These are phyloP conservation scores for Picochlorum sp. DNA, from an alignment of 139 green algal species.

Conservation along the genomic window DNA sequence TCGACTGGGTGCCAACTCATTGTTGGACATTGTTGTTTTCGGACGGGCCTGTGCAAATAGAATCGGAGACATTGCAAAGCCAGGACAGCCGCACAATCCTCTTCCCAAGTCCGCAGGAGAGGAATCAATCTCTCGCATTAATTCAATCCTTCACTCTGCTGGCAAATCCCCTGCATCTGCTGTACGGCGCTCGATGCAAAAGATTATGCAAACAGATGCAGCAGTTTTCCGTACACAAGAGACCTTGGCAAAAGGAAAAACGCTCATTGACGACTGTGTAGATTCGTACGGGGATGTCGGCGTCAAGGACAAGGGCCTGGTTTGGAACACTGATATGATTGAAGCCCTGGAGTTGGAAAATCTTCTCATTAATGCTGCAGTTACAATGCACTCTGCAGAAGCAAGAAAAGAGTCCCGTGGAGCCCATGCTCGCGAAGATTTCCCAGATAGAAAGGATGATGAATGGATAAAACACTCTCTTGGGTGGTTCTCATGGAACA, in stretches of 20 bases:
- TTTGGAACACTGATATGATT: conserved; percentile 93
- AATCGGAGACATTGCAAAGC: conserved; percentile 64
- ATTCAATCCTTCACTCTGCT: conserved; percentile 75
- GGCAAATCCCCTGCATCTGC: conserved; percentile 61
- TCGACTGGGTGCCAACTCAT: conserved; percentile 93
- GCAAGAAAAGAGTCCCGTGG: conserved; percentile 77
- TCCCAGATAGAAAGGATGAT: conserved; percentile 75
- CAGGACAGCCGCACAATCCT: conserved; percentile 58
- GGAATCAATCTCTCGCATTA: conserved; percentile 65
- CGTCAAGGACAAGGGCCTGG: conserved; percentile 46
- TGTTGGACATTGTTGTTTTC: conserved; percentile 99
- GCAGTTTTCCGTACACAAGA: conserved; percentile 92
- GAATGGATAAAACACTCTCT: conserved; percentile 98
- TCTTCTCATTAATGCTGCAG: conserved; percentile 82
- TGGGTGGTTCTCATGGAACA: conserved; percentile 55
- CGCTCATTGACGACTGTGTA: conserved; percentile 77
- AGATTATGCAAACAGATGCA: conserved; percentile 87
- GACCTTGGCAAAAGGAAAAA: conserved; percentile 71
- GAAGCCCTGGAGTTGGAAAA: conserved; percentile 99
- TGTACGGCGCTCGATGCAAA: conserved; percentile 78
- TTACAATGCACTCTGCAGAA: conserved; percentile 76
- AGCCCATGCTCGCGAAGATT: conserved; percentile 95
- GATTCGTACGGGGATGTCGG: conserved; percentile 39
- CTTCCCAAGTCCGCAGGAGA: conserved; percentile 65
- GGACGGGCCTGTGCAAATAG: conserved; percentile 84